These are phyloP conservation scores for Falciphora oryzae DNA, from an alignment of 2,329 filamentous ascomycete genomes.

Conservation along the genomic window DNA sequence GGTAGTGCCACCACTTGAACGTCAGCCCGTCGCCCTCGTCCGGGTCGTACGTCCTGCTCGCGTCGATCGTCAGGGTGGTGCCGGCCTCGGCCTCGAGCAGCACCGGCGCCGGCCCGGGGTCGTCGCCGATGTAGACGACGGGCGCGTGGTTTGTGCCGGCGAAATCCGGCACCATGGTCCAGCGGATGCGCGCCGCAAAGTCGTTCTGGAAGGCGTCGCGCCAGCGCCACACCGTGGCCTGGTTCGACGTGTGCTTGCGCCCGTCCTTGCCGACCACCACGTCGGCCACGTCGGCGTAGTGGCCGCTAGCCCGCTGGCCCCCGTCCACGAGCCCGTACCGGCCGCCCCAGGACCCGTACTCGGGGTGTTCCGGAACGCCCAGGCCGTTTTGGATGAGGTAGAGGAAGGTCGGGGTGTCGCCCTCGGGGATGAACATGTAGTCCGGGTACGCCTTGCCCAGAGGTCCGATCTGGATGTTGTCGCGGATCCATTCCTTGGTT, in stretches of 20 bases:
- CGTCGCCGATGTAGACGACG: constrained; percentile 31
- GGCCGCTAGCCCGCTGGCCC: constrained; percentile 15
- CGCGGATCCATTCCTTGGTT: constrained; percentile 43
- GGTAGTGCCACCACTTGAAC: constrained; percentile 47
- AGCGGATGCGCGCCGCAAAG: constrained; percentile 36
- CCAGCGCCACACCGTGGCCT: constrained; percentile 38
- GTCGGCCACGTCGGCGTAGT: constrained; percentile 27
- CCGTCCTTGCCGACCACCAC: constrained; percentile 23
- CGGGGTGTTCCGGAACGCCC: constrained; percentile 37
- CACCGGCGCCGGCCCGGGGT: constrained; percentile 29
- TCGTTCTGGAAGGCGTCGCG: constrained; percentile 34
- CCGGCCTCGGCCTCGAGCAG: constrained; percentile 35
- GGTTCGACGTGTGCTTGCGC: constrained; percentile 20
- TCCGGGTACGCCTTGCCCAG: constrained; percentile 40
- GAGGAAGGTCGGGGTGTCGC: constrained; percentile 45
- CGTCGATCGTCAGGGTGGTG: constrained; percentile 35
- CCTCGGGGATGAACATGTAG: constrained; percentile 45
- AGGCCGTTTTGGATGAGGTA: constrained; percentile 44
- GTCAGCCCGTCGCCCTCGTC: constrained; percentile 32
- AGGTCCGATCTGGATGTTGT: constrained; percentile 44
- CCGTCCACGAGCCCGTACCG: constrained; percentile 33
- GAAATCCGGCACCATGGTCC: constrained; percentile 25
- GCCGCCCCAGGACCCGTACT: constrained; percentile 44
- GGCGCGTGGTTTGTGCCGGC: constrained; percentile 39
- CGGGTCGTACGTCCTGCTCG: constrained; percentile 39